Percentiles rank a stretch among this genome's conserved stretches.
Conservation (phyloP, 257 asterid genomes). For the Solanum okadae region DNA sequence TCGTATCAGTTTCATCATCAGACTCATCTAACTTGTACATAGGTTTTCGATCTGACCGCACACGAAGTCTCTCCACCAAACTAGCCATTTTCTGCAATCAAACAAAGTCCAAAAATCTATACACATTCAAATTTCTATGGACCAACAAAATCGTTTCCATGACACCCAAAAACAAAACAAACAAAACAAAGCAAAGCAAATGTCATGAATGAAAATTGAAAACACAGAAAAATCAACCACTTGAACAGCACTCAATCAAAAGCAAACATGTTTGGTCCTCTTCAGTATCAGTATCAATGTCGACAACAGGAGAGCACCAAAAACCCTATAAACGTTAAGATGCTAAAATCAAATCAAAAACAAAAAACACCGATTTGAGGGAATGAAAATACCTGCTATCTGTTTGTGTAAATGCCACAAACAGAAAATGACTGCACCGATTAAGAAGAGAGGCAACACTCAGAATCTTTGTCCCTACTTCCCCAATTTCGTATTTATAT, state of each 20-base stretch:
- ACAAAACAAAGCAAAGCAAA: neutral
- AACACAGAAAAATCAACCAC: neutral
- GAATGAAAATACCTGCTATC: neutral
- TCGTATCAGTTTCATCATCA: slow-evolving; percentile 55
- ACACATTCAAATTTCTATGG: neutral
- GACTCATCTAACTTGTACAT: slow-evolving; percentile 78
- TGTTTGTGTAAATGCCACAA: neutral
- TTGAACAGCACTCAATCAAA: neutral
- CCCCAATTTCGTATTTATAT: neutral
- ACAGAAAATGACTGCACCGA: neutral
- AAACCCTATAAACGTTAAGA: neutral
- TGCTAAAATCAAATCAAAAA: neutral
- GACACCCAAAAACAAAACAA: neutral
- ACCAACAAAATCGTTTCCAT: neutral
- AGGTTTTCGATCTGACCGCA: slow-evolving; percentile 78
- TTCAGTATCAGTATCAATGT: neutral
- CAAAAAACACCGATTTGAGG: neutral
- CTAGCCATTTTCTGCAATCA: slow-evolving; percentile 29
- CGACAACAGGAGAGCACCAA: neutral
- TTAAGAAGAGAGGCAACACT: neutral
- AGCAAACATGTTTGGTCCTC: neutral
- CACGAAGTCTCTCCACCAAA: slow-evolving; percentile 58
- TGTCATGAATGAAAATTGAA: neutral
- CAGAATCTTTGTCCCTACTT: neutral
- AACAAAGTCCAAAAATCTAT: neutral